These are phyloP conservation scores for Sisymbrium irio DNA, from an alignment of 345 rosid species.

Conservation along the genomic window DNA sequence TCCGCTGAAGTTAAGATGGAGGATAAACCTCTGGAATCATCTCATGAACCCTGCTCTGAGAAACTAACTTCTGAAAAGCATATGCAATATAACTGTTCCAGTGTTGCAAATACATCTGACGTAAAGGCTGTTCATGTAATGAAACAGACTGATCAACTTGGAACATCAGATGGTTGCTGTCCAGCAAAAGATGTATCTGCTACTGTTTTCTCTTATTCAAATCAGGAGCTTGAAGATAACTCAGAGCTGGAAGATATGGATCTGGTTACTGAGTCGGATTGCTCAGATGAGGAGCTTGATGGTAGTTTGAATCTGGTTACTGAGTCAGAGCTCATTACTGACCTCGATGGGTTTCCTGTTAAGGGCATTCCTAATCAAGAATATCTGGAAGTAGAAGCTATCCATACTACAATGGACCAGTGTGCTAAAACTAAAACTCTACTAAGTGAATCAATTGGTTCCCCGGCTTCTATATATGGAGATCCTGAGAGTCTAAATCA, in stretches of 20 bases:
- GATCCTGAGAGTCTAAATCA: conserved; percentile 18
- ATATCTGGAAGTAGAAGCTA: conserved; percentile 7
- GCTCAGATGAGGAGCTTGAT: conserved; percentile 29
- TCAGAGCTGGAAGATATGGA: conserved; percentile 35
- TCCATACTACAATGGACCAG: conserved; percentile 16
- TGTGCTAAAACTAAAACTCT: conserved; percentile 16
- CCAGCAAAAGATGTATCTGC: conserved; percentile 26
- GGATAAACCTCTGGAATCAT: conserved; percentile 23
- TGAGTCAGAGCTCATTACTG: conserved; percentile 29
- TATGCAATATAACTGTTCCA: conserved; percentile 14
- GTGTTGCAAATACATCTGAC: conserved; percentile 16
- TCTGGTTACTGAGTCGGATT: conserved; percentile 35
- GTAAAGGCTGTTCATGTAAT: conserved; percentile 15
- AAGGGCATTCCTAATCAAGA: conserved; percentile 31
- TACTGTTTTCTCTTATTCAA: conserved; percentile 12
- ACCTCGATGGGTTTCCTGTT: conserved; percentile 23
- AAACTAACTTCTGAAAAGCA: conserved; percentile 19
- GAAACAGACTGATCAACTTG: conserved; percentile 31
- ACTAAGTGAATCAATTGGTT: conserved; percentile 20
- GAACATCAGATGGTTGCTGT: conserved; percentile 20
- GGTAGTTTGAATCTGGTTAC: conserved; percentile 21
- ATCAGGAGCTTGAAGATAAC: conserved; percentile 23
- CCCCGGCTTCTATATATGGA: conserved; percentile 1
- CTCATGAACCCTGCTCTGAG: conserved; percentile 19
- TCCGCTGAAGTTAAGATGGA: conserved; percentile 33